phyloP scores from a whole-genome alignment of 2,329 filamentous ascomycete genomes.

The Fusarium sublunatum region DNA sequence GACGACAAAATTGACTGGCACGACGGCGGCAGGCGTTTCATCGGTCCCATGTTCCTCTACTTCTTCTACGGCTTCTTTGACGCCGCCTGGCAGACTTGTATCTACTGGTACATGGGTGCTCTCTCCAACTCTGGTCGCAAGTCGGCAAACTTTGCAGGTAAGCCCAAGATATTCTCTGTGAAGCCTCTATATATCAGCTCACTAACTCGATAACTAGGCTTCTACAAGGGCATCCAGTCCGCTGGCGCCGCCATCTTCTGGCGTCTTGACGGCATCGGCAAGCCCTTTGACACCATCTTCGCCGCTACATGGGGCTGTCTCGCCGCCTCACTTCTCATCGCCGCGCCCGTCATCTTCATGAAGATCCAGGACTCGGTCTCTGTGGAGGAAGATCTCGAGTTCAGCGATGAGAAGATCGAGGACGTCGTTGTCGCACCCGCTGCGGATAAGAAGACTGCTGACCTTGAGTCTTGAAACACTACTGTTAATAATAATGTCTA shows the following conservation, averaged over 20 bases:
- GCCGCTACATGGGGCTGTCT: slow-evolving; percentile 78
- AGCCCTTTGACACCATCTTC: slow-evolving; percentile 77
- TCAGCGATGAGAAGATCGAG: slow-evolving; percentile 83
- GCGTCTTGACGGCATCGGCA: slow-evolving; percentile 43
- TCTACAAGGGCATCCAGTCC: slow-evolving; percentile 72
- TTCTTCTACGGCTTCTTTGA: slow-evolving; percentile 78
- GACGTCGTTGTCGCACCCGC: slow-evolving; percentile 64
- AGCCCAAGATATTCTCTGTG: neutral
- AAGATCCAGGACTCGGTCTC: slow-evolving; percentile 81
- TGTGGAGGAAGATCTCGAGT: slow-evolving; percentile 84
- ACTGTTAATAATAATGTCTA: slow-evolving; percentile 11
- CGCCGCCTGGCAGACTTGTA: slow-evolving; percentile 68
- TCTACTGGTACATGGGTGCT: slow-evolving; percentile 79
- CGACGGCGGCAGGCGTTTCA: slow-evolving; percentile 59
- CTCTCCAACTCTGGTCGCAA: slow-evolving; percentile 91
- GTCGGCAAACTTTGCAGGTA: slow-evolving; percentile 79
- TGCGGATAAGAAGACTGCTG: slow-evolving; percentile 26
- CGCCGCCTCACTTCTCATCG: slow-evolving; percentile 76
- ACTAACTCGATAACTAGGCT: slow-evolving; percentile 59
- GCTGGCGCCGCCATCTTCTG: slow-evolving; percentile 47
- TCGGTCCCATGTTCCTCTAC: slow-evolving; percentile 75
- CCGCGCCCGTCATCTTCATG: slow-evolving; percentile 79
- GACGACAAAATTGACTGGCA: slow-evolving; percentile 56
- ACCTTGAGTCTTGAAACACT: slow-evolving; percentile 31
- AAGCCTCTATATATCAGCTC: neutral